Base-by-base conservation (phyloP, 768 basidiomycete species). In the Mycena polygramma region DNA sequence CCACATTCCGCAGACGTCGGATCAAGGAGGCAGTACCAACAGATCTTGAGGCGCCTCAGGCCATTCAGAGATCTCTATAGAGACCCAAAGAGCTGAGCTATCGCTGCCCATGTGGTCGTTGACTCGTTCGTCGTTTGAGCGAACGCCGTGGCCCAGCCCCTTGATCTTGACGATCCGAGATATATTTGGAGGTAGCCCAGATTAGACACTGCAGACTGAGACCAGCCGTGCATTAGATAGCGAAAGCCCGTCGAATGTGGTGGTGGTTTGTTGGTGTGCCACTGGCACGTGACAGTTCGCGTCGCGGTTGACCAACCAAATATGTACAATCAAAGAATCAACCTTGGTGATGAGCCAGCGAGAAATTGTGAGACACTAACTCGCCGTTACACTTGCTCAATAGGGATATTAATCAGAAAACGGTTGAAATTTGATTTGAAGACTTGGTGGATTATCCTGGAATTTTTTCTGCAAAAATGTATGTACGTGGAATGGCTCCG, bases 211-310 rank as follows among this genome's bases (percentile, higher is more conserved):
- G 45, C 19, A 17, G 2, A 22, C n/a, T 24, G 48, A 2, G n/a
- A 24, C 20, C 8, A 48, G 46, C 46, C 7, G 46, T n/a, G 20
- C 19, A 48, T 8, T 48, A 3, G 1, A n/a, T n/a, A 20, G 46
- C 15, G 15, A 48, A n/a, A 30, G n/a, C 30, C 46, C 19, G 20
- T 8, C 20, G 46, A n/a, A 17, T 8, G 46, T 48, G 20, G 15
- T 17, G 15, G 46, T 48, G 19, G 46, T 48, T 41, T 41, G 46
- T 15, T 48, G 15, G 46, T 17, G 15, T 8, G 46, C n/a, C n/a
- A n/a, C n/a, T 49, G 48, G 1, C 45, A 49, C 48, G 48, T 49
- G 48, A n/a, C 48, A 49, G 48, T 49, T 49, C 48, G n/a, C 48
- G 48, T 49, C 48, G 9, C 48, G 7, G n/a, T 8, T 17, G 10